Percentiles rank a stretch among this genome's conserved stretches.
Evolutionary conservation across 176 grass and related monocot genomes (phyloP).

Genomic region (Sorghum bicolor): Sorghum_bicolor_NCBIv3 NC_012874.2:67861501-67862000

Average conservation of each 20-base stretch:
- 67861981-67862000: background rate
- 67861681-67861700: conserved; percentile 25
- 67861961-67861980: conserved; percentile 26
- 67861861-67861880: background rate
- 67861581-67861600: conserved; percentile 32
- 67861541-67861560: background rate
- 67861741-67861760: conserved; percentile 11
- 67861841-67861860: background rate
- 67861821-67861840: conserved; percentile 9
- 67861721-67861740: conserved; percentile 20
- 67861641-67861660: conserved; percentile 34
- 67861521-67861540: background rate
- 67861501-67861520: conserved; percentile 28
- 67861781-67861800: conserved; percentile 18
- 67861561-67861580: conserved; percentile 15
- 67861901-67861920: conserved; percentile 8
- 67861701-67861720: conserved; percentile 37
- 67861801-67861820: conserved; percentile 13
- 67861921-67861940: conserved; percentile 31
- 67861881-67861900: conserved; percentile 21
- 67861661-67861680: conserved; percentile 33
- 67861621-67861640: conserved; percentile 31
- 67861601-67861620: conserved; percentile 29
- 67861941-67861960: conserved; percentile 34
- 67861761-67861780: conserved; percentile 26